Percentiles rank a stretch among this genome's conserved stretches.
Evolutionary conservation across 495 filamentous ascomycete genomes (phyloP).

Genomic region (Terfezia boudieri): DNA sequence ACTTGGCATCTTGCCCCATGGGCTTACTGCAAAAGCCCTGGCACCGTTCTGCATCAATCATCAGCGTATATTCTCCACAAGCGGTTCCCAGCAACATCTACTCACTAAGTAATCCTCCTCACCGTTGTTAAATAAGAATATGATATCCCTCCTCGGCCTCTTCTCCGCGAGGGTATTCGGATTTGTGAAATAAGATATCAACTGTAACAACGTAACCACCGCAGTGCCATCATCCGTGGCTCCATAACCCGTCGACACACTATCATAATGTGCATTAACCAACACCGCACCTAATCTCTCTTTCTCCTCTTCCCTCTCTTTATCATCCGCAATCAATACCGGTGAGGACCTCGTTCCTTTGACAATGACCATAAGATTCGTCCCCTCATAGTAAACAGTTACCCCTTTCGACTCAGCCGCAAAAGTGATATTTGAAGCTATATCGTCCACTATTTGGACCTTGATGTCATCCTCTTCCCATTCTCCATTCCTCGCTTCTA

Average conservation of each 20-base stretch:
- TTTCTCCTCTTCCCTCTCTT: not conserved
- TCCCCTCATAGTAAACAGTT: conserved; percentile 71
- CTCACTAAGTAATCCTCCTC: conserved; percentile 68
- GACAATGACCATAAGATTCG: conserved; percentile 81
- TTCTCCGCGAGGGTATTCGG: conserved; percentile 28
- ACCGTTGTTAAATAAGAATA: conserved; percentile 80
- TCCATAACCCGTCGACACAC: conserved; percentile 59
- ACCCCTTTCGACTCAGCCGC: conserved; percentile 21
- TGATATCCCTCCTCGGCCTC: conserved; percentile 54
- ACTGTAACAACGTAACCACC: conserved; percentile 61
- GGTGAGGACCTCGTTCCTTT: conserved; percentile 50
- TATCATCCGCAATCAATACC: conserved; percentile 15
- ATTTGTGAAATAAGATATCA: conserved; percentile 72
- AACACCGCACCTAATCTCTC: conserved; percentile 20
- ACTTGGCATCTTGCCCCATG: conserved; percentile 30
- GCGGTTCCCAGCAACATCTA: not conserved
- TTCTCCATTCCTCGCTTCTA: not conserved
- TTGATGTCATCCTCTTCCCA: conserved; percentile 2
- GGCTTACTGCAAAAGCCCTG: conserved; percentile 61
- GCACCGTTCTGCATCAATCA: conserved; percentile 40
- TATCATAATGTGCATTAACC: conserved; percentile 92
- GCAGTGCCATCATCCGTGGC: conserved; percentile 90
- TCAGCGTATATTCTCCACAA: not conserved
- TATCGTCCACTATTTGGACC: conserved; percentile 56
- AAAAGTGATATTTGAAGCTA: conserved; percentile 54